These are phyloP conservation scores for Pelargonium citronellum DNA, from an alignment of 441 rosid species.

Conservation along the genomic window DNA sequence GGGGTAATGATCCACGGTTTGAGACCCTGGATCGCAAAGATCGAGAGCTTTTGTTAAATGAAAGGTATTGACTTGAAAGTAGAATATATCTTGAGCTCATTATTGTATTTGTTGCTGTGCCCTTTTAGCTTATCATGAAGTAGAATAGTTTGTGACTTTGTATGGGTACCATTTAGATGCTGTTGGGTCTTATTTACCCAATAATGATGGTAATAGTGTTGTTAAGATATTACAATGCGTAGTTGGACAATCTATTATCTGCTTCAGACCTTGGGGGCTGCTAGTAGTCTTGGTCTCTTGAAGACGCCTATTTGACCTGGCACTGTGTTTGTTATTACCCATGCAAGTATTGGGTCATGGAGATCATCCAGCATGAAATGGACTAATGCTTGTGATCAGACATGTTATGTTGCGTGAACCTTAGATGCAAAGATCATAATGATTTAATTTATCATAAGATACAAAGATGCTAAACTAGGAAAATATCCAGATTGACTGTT, in stretches of 20 bases:
- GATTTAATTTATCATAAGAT: background rate
- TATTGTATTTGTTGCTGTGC: background rate
- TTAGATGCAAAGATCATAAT: constrained; percentile 1
- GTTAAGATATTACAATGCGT: background rate
- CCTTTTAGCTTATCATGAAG: background rate
- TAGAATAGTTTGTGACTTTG: background rate
- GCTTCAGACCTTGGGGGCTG: background rate
- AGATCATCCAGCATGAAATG: constrained; percentile 1
- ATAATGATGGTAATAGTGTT: background rate
- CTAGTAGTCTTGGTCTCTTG: background rate
- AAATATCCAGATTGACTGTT: background rate
- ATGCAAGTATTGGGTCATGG: background rate
- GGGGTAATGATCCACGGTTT: constrained; percentile 88
- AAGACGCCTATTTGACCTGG: background rate
- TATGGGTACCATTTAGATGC: constrained; percentile 1
- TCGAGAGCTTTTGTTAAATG: constrained; percentile 71
- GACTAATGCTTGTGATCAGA: background rate
- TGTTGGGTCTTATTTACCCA: background rate
- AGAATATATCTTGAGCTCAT: constrained; percentile 17
- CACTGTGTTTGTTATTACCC: background rate
- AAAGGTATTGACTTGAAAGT: constrained; percentile 52
- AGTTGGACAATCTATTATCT: background rate
- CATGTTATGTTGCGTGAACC: background rate
- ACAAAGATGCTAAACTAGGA: background rate
- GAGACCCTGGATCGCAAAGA: constrained; percentile 87